Evolutionary conservation across 257 asterid genomes (phyloP).

Genomic region (Solanum sejunctum): DNA sequence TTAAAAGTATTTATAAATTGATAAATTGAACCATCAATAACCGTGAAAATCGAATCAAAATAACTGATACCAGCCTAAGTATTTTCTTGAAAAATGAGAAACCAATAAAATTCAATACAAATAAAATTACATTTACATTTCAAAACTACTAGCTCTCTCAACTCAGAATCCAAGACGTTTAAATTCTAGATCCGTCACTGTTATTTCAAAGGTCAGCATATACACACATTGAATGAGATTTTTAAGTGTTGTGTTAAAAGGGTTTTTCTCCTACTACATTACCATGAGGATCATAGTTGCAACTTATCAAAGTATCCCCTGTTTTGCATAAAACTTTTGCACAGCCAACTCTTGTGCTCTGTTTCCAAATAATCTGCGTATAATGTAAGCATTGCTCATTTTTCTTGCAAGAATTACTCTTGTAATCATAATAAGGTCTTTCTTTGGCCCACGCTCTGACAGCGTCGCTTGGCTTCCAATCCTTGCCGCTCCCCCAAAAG

Average conservation of each 20-base stretch:
- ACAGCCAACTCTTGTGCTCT: constrained; percentile 6
- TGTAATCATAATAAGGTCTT: background rate
- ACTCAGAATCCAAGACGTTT: background rate
- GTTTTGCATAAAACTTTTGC: constrained; percentile 5
- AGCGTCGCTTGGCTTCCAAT: constrained; percentile 2
- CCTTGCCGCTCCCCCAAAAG: constrained; percentile 8
- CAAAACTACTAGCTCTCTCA: background rate
- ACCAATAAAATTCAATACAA: background rate
- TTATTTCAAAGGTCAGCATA: background rate
- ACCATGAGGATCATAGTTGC: constrained; percentile 13
- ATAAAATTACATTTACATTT: background rate
- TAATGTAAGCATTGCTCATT: constrained; percentile 9
- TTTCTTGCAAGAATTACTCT: background rate
- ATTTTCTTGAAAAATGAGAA: no score
- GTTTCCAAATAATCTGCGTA: constrained; percentile 6
- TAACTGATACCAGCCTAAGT: no score
- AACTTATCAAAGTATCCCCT: constrained; percentile 3
- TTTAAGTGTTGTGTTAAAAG: background rate
- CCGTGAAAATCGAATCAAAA: no score
- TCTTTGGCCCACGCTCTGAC: constrained; percentile 3
- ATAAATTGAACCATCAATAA: no score
- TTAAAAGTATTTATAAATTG: no score
- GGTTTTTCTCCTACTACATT: constrained; percentile 8
- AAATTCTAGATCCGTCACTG: background rate
- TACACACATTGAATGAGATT: background rate